Evolutionary conservation across 257 asterid genomes (phyloP).

Genomic region (Ballota nigra): DNA sequence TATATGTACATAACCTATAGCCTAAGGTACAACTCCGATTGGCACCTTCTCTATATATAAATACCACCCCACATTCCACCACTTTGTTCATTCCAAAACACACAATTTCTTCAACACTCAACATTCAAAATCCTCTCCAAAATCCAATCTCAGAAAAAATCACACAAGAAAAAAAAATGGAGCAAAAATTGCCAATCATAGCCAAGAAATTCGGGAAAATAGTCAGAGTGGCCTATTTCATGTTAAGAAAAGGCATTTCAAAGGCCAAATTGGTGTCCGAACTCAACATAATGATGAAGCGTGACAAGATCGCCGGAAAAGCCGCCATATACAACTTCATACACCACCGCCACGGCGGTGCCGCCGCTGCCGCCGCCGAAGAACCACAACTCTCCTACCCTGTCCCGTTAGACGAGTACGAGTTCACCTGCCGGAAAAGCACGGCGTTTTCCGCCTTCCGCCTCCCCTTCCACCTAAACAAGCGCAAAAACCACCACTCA

Average conservation of each 20-base stretch:
- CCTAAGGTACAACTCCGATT: conserved; percentile 33
- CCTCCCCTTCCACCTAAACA: conserved; percentile 53
- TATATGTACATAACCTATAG: conserved; percentile 17
- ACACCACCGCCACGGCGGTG: conserved; percentile 35
- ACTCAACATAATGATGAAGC: conserved; percentile 56
- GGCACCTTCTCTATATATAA: conserved; percentile 33
- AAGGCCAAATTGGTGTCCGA: conserved; percentile 58
- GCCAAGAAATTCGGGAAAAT: conserved; percentile 71
- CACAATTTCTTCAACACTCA: not conserved
- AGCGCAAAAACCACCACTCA: conserved; percentile 33
- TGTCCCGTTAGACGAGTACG: conserved; percentile 42
- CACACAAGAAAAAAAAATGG: conserved; percentile 48
- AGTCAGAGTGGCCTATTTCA: conserved; percentile 49
- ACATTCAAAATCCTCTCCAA: not conserved
- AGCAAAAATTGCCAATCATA: conserved; percentile 57
- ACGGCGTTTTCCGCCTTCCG: conserved; percentile 43
- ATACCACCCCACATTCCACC: conserved; percentile 22
- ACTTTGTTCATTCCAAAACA: conserved; percentile 23
- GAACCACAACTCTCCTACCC: conserved; percentile 23
- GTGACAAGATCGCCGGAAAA: conserved; percentile 79
- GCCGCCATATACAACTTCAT: conserved; percentile 65
- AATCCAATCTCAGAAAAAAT: not conserved
- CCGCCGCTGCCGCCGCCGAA: conserved; percentile 27
- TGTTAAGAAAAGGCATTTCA: conserved; percentile 69
- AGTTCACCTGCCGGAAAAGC: conserved; percentile 66